Conservation (phyloP, 345 rosid species). For the Arabidopsis thaliana region TAIR10.1 NC_003070.9:6749501-6750000, state of each 20-base stretch:
- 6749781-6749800: slow-evolving; percentile 7
- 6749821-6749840: slow-evolving; percentile 90
- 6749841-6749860: slow-evolving; percentile 86
- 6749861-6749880: slow-evolving; percentile 80
- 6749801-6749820: slow-evolving; percentile 25
- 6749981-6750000: slow-evolving; percentile 71
- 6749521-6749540: slow-evolving; percentile 74
- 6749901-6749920: slow-evolving; percentile 23
- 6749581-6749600: slow-evolving; percentile 8
- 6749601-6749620: slow-evolving; percentile 24
- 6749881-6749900: slow-evolving; percentile 92
- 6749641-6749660: slow-evolving; percentile 2
- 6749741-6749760: slow-evolving; percentile 22
- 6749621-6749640: not conserved
- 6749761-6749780: slow-evolving; percentile 22
- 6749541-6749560: slow-evolving; percentile 3
- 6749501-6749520: slow-evolving; percentile 94
- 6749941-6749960: slow-evolving; percentile 17
- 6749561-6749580: not conserved
- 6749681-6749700: slow-evolving; percentile 80
- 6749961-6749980: slow-evolving; percentile 29
- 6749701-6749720: slow-evolving; percentile 61
- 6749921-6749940: not conserved
- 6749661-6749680: slow-evolving; percentile 71
- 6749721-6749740: slow-evolving; percentile 17